These are phyloP conservation scores for Tephrocybe sp. DNA, from an alignment of 768 basidiomycete species.

Conservation along the genomic window DNA sequence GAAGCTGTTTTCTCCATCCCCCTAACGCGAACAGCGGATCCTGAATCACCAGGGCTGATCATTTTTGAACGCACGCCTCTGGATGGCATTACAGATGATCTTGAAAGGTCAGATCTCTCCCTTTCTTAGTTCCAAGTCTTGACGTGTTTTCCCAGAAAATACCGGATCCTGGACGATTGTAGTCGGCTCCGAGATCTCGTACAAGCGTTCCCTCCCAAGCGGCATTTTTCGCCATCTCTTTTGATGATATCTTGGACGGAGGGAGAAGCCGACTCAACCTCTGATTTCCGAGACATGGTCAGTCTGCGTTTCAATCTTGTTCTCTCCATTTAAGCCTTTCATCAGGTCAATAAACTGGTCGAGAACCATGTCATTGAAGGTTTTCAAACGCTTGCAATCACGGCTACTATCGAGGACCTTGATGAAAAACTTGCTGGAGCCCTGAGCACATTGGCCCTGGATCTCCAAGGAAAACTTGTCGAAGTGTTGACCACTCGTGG, in stretches of 20 bases:
- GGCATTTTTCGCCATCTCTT: conserved; percentile 61
- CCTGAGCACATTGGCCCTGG: conserved; percentile 42
- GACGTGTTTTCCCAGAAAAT: conserved; percentile 45
- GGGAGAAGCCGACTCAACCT: conserved; percentile 28
- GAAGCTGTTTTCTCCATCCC: conserved; percentile 65
- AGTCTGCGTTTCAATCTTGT: conserved; percentile 12
- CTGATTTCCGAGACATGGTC: conserved; percentile 65
- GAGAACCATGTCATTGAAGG: conserved; percentile 37
- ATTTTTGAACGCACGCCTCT: conserved; percentile 76
- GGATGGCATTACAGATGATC: conserved; percentile 56
- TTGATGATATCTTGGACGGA: conserved; percentile 62
- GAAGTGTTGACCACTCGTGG: conserved; percentile 44
- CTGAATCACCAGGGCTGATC: conserved; percentile 60
- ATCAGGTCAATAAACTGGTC: conserved; percentile 48
- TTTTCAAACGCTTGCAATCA: conserved; percentile 46
- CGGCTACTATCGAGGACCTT: conserved; percentile 49
- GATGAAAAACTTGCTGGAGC: conserved; percentile 51
- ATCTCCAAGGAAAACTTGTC: conserved; percentile 57
- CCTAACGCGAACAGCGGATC: conserved; percentile 23
- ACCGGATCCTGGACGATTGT: conserved; percentile 70
- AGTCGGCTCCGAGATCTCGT: conserved; percentile 65
- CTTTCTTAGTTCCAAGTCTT: conserved; percentile 1
- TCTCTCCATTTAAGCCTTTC: conserved; percentile 3
- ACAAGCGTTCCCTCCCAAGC: conserved; percentile 46
- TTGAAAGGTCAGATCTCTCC: conserved; percentile 53